Base-by-base conservation (phyloP, 2,329 filamentous ascomycete genomes). In the Peltaster fructicola region DNA sequence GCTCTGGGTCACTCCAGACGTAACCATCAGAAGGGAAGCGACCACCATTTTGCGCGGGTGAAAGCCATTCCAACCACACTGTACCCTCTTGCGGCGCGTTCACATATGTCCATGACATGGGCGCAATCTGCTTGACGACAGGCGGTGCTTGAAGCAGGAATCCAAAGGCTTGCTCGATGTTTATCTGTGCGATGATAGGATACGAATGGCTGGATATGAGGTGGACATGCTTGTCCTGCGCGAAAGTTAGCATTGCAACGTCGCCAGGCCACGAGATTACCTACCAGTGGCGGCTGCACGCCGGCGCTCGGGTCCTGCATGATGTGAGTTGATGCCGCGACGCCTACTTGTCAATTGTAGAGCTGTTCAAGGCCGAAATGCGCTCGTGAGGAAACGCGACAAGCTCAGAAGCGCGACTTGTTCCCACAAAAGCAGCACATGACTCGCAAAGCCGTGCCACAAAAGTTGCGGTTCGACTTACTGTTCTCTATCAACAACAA, bases 61-160 rank as follows among this genome's bases (percentile, higher is more conserved):
- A 77, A 49, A 93, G 82, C 85, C 85, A 95, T 25, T 77, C 76
- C 34, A 95, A 61, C 46, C 88, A 68, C 21, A 92, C 66, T 6
- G 73, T 75, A 28, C 82, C 82, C 51, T 91, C 80, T 25, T 64
- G 64, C 7, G 85, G 85, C 26, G 71, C 67, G 40, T 88, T 72
- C 29, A 95, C 68, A 50, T 85, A 92, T 22, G 77, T 84, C 85
- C 85, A 98, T 53, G 75, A 79, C 63, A 98, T 84, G 3, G 85
- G 70, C 23, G 82, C 74, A 35, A 73, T 63, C 44, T 90, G 76
- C 50, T 80, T 78, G 39, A 84, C 76, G 33, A 92, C 76, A 45
- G 79, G 75, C 6, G 84, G 80, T 18, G 82, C 84, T 42, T 73
- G 69, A 45, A 84, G 63, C 32, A 95, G 67, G 63, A 80, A 85